These are phyloP conservation scores for Tetratostichococcus sp. DNA, from an alignment of 139 green algal genomes.

Conservation along the genomic window DNA sequence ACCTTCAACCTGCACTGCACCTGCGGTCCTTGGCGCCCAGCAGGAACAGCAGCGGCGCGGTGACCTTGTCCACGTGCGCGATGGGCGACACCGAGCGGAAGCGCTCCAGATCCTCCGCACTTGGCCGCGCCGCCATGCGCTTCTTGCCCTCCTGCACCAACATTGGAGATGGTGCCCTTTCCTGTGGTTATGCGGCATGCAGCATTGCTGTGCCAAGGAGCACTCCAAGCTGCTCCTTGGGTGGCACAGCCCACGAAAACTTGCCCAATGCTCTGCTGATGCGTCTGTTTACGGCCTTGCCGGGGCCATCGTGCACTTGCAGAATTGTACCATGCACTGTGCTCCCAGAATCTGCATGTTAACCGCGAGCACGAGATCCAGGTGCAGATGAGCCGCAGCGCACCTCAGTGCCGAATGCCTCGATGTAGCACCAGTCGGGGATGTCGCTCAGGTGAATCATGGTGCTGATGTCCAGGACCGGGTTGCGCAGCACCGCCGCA, in stretches of 20 bases:
- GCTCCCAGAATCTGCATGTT: too few species aligned
- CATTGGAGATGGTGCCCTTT: neutral
- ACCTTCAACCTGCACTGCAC: too few species aligned
- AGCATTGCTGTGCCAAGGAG: too few species aligned
- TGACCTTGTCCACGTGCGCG: conserved; percentile 56
- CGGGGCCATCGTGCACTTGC: too few species aligned
- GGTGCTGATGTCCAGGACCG: conserved; percentile 78
- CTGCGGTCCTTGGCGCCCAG: conserved; percentile 75
- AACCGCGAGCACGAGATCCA: too few species aligned
- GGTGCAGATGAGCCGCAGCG: too few species aligned
- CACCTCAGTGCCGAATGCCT: conserved; percentile 71
- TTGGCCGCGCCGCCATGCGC: conserved; percentile 38
- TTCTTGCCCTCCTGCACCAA: conserved; percentile 50
- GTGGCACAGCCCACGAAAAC: too few species aligned
- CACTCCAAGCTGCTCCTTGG: too few species aligned
- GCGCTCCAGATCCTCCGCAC: conserved; percentile 52
- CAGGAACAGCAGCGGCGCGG: conserved; percentile 79
- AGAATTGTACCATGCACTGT: too few species aligned
- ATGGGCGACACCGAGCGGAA: conserved; percentile 67
- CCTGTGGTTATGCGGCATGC: too few species aligned
- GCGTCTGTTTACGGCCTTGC: too few species aligned
- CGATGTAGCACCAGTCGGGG: conserved; percentile 89
- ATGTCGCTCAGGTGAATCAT: conserved; percentile 89
- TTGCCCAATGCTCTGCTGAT: neutral
- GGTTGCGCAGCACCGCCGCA: conserved; percentile 84